Evolutionary conservation across 2,329 filamentous ascomycete genomes (phyloP), one percentile per base, ranked within the genome.

Genomic region (Claviceps quebecensis): DNA sequence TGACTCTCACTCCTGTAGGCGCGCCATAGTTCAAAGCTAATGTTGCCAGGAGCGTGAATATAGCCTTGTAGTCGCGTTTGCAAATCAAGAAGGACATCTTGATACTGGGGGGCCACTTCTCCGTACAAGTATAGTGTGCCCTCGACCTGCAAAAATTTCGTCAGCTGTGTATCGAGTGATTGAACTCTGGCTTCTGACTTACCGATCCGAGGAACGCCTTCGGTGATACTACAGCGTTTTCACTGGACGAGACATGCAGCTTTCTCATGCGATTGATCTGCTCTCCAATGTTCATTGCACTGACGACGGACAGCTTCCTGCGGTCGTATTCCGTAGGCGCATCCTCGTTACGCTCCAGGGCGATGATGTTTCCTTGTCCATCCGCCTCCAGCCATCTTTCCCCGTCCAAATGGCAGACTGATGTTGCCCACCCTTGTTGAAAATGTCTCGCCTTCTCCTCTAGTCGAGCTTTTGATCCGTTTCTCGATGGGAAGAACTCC

Each of bases 71-170:
- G 76, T 39, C 76, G 79, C 0, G 72, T 70, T 64, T 98, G 93
- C 51, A 98, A 80, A 1, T 80, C 80, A 68, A 96, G 84, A 26
- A 98, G 76, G 13, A 95, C 72, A 58, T 95, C 85, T 61, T 88
- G 84, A 50, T 86, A 80, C 4, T 75, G 65, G 0, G 84, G 74
- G 3, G 83, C 74, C 56, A 98, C 88, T 6, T 85, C 78, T 1
- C 86, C 88, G 60, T 93, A 91, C 56, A 98, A 80, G 66, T 95
- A 96, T 47, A 98, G 83, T 0, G 85, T 85, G 26, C 93, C 93
- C 65, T 97, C 91, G 47, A 90, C 81, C 87, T 93, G 58, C 14
- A 39, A 14, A 16, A 39, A 29, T 47, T 52, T 62, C 52, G 58
- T 47, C 44, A 40, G 37, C 39, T 19, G 22, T 43, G 9, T 13